phyloP scores from a whole-genome alignment of 1,139 yeast species.

The Debaryomyces coudertii region DNA sequence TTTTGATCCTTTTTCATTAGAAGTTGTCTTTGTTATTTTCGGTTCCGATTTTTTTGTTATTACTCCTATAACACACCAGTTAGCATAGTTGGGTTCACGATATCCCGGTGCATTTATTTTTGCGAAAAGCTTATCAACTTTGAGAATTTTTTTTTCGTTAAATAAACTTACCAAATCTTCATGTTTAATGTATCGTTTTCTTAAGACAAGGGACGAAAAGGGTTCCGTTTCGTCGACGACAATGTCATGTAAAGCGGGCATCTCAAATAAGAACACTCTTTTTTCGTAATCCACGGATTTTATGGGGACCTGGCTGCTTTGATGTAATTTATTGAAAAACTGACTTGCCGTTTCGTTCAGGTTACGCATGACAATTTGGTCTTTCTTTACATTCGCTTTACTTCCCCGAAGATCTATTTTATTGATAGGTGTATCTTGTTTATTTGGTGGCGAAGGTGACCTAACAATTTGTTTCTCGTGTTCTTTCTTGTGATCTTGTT shows the following conservation, averaged over 20 bases:
- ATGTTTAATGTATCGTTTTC: constrained; percentile 49
- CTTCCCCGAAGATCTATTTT: too few relatives aligned
- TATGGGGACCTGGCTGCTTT: constrained; percentile 2
- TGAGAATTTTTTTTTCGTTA: constrained; percentile 52
- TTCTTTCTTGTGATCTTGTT: constrained; percentile 1
- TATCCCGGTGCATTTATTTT: constrained; percentile 71
- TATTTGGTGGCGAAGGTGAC: constrained; percentile 11
- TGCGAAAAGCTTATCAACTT: constrained; percentile 61
- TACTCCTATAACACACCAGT: constrained; percentile 77
- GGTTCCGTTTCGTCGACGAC: constrained; percentile 24
- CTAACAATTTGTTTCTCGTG: constrained; percentile 5
- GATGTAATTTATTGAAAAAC: constrained; percentile 5
- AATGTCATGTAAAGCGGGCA: constrained; percentile 14
- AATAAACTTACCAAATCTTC: constrained; percentile 36
- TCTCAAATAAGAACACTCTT: constrained; percentile 26
- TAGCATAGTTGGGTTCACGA: constrained; percentile 67
- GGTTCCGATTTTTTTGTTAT: constrained; percentile 61
- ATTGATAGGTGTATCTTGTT: too few relatives aligned
- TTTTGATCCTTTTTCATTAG: constrained; percentile 40
- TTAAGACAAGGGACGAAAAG: constrained; percentile 18
- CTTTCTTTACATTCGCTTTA: neutral
- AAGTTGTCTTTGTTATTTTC: constrained; percentile 40
- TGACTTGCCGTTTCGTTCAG: constrained; percentile 1
- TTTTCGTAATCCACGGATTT: constrained; percentile 14
- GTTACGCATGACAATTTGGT: neutral